These are phyloP conservation scores for Tuber melanosporum DNA, from an alignment of 495 filamentous ascomycete genomes.

Conservation along the genomic window DNA sequence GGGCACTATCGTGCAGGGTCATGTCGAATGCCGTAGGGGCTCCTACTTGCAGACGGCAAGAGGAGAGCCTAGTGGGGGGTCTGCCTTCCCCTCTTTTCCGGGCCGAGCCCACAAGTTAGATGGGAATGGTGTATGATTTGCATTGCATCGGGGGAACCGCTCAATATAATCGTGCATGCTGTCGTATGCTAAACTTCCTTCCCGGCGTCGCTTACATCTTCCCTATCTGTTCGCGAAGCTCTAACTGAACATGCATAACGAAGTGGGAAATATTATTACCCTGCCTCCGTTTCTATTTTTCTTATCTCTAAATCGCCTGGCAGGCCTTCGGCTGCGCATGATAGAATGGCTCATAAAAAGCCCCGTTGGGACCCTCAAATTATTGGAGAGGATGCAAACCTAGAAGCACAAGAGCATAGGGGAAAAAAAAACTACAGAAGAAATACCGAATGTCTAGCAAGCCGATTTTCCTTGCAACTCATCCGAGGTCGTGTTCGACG, in stretches of 20 bases:
- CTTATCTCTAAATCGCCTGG: not conserved
- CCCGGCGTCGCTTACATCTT: not conserved
- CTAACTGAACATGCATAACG: not conserved
- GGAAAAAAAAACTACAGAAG: not conserved
- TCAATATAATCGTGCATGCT: not conserved
- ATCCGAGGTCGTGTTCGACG: conserved; percentile 88
- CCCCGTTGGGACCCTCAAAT: not conserved
- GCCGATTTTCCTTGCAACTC: conserved; percentile 86
- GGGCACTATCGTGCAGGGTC: not conserved
- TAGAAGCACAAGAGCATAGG: not conserved
- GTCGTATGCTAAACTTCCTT: not conserved
- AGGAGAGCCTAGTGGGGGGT: not conserved
- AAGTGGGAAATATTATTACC: not conserved
- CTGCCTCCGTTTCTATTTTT: not conserved
- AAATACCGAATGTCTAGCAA: conserved; percentile 42
- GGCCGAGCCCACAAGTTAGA: not conserved
- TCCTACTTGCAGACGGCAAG: not conserved
- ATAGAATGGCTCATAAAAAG: not conserved
- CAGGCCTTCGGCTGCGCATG: not conserved
- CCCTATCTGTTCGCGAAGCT: not conserved
- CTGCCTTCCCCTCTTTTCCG: not conserved
- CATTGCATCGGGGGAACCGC: not conserved
- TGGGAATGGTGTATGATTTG: not conserved
- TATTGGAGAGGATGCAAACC: not conserved
- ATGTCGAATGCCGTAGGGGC: not conserved